phyloP scores from a whole-genome alignment of 345 rosid genomes.

The Carallia pectinifolia region DNA sequence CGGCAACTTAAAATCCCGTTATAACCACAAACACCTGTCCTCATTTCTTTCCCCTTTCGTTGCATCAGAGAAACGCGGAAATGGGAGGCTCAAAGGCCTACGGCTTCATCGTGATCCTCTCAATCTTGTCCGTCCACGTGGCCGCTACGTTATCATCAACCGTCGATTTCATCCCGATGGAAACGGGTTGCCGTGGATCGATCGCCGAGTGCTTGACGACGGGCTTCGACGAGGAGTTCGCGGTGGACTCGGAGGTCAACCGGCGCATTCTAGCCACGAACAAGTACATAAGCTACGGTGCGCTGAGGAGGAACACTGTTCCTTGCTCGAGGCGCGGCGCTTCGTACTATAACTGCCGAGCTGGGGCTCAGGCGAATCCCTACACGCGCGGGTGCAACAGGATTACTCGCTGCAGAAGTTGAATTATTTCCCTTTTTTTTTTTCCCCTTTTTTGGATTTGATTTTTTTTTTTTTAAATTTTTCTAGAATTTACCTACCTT shows the following conservation, averaged over 20 bases:
- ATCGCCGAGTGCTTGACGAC: constrained; percentile 30
- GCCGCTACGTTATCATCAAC: constrained; percentile 23
- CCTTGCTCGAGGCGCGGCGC: constrained; percentile 38
- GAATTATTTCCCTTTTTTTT: neutral
- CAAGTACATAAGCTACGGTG: constrained; percentile 35
- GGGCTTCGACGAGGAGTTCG: constrained; percentile 25
- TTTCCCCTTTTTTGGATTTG: neutral
- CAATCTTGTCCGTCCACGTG: constrained; percentile 48
- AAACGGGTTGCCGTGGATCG: constrained; percentile 32
- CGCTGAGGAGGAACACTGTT: constrained; percentile 34
- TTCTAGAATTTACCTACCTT: neutral
- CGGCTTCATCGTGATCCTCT: constrained; percentile 23
- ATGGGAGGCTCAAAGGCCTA: constrained; percentile 29
- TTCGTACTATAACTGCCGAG: constrained; percentile 33
- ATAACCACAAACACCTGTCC: neutral
- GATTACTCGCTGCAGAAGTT: constrained; percentile 30
- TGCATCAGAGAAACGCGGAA: constrained; percentile 4
- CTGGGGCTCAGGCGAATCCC: constrained; percentile 36
- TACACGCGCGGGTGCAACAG: constrained; percentile 30
- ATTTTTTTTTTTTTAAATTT: neutral
- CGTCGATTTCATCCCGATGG: constrained; percentile 38
- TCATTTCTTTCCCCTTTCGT: too few species aligned
- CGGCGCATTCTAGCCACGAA: constrained; percentile 20
- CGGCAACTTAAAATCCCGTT: constrained; percentile 3
- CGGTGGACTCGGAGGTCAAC: constrained; percentile 29